Evolutionary conservation across 2,329 filamentous ascomycete genomes (phyloP).

Genomic region (Myotisia sp.): DNA sequence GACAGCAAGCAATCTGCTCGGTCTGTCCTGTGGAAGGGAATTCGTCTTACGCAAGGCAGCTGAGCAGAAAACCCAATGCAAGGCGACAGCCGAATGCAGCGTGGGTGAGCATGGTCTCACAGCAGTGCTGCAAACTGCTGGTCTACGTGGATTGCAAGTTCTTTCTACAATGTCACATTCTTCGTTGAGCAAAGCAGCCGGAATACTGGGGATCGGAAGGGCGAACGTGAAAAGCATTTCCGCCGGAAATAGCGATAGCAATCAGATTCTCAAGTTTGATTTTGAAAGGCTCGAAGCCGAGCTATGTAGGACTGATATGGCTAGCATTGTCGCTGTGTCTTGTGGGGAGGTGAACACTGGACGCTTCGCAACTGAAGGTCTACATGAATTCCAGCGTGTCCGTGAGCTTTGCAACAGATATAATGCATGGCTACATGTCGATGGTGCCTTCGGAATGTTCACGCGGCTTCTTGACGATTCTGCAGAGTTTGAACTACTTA

Average conservation of each 20-base stretch:
- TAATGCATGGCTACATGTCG: constrained; percentile 75
- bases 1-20: constrained; percentile 51
- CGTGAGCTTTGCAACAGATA: constrained; percentile 58
- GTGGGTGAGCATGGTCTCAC: constrained; percentile 59
- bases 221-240: constrained; percentile 49
- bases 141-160: constrained; percentile 56
- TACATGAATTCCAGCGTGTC: constrained; percentile 46
- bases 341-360: constrained; percentile 87
- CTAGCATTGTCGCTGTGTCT: constrained; percentile 66
- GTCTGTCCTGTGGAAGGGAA: constrained; percentile 58
- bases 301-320: constrained; percentile 40
- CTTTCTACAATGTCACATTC: constrained; percentile 74
- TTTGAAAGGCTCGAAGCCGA: constrained; percentile 48
- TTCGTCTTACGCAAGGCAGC: constrained; percentile 31
- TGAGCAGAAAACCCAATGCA: constrained; percentile 15
- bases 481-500: constrained; percentile 42
- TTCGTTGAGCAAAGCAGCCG: constrained; percentile 69
- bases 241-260: constrained; percentile 22
- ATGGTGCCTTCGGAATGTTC: constrained; percentile 82
- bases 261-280: constrained; percentile 56
- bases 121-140: constrained; percentile 48
- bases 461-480: constrained; percentile 48
- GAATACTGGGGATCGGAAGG: constrained; percentile 65
- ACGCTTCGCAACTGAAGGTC: constrained; percentile 51
- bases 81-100: constrained; percentile 16